Base-by-base conservation (phyloP, 768 basidiomycete species). In the Trametes maxima region DNA sequence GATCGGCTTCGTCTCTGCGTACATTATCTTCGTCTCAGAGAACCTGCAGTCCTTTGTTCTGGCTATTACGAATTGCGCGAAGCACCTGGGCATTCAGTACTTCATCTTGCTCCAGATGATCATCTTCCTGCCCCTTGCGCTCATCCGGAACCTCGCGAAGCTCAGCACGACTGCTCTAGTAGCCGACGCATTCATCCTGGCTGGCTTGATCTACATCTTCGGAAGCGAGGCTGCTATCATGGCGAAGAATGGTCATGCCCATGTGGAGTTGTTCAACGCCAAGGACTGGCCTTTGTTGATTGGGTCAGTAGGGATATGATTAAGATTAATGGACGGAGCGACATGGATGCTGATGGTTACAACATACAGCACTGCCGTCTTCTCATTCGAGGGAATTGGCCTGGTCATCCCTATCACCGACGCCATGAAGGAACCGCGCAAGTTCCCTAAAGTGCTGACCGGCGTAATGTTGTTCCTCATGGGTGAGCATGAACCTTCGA, bases 321-420 rank as follows among this genome's bases (percentile, higher is more conserved):
- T 3, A 8, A 8, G 17, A 10, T 19, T n/a, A 5, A 21, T 36
- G 19, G 5, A 17, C 44, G 39, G 13, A n/a, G 13, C 22, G 24
- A 4, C 48, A 48, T 4, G 65, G 5, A 63, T 57, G 16, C 25
- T 17, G 39, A 44, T 63, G 57, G 42, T 49, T 63, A 45, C 59
- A n/a, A 24, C 25, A 36, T 14, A 25, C 62, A 94, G 95, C 8
- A 98, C 97, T 22, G 96, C 97, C 3, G 96, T 98, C 33, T 98
- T 98, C 75, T 94, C 97, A 1, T 99, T 98, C 68, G 96, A 99
- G 75, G 96, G 96, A 10, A 94, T 99, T 66, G 97, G 96, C 49
- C 78, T 98, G 75, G 89, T 99, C 64, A 92, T 99, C 63, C 97
- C 97, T 19, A 97, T 99, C 69, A 94, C 93, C 13, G 95, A 99